phyloP scores from a whole-genome alignment of 2,329 filamentous ascomycete species.

The Albophoma yamanashiensis region DNA sequence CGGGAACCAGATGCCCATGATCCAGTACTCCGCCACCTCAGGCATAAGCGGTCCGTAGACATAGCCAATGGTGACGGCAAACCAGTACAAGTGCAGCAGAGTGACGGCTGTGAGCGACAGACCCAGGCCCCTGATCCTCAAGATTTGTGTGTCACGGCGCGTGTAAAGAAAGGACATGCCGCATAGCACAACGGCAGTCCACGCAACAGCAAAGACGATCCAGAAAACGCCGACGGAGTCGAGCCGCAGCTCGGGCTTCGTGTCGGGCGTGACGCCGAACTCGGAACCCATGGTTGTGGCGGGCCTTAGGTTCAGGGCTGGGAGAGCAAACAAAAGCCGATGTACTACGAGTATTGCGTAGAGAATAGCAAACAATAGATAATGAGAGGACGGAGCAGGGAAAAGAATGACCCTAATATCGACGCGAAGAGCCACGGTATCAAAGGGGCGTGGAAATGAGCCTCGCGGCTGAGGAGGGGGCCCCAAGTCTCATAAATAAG shows the following conservation, averaged over 20 bases:
- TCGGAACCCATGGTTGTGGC: conserved; percentile 17
- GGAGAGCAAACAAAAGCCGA: neutral
- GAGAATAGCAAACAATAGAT: neutral
- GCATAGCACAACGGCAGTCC: conserved; percentile 25
- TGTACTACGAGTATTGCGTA: neutral
- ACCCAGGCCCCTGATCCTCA: conserved; percentile 27
- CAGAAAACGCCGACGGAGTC: conserved; percentile 31
- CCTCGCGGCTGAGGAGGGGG: neutral
- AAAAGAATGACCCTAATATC: neutral
- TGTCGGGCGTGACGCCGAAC: conserved; percentile 18
- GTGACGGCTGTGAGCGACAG: conserved; percentile 29
- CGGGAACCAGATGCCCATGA: conserved; percentile 56
- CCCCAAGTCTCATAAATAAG: neutral
- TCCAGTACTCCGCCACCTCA: conserved; percentile 49
- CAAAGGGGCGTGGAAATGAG: neutral
- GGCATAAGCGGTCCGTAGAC: conserved; percentile 30
- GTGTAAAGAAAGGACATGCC: conserved; percentile 30
- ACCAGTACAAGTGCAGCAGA: conserved; percentile 32
- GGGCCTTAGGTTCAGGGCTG: neutral
- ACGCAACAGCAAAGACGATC: conserved; percentile 22
- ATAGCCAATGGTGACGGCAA: conserved; percentile 27
- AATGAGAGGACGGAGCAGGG: neutral
- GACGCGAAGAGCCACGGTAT: neutral
- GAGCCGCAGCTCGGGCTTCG: conserved; percentile 19
- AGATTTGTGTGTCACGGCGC: conserved; percentile 27